Evolutionary conservation across 225 moss, liverwort and hornwort genomes (phyloP), one percentile per base, ranked within the genome.

Genomic region (Thuidium tamariscinum): DNA sequence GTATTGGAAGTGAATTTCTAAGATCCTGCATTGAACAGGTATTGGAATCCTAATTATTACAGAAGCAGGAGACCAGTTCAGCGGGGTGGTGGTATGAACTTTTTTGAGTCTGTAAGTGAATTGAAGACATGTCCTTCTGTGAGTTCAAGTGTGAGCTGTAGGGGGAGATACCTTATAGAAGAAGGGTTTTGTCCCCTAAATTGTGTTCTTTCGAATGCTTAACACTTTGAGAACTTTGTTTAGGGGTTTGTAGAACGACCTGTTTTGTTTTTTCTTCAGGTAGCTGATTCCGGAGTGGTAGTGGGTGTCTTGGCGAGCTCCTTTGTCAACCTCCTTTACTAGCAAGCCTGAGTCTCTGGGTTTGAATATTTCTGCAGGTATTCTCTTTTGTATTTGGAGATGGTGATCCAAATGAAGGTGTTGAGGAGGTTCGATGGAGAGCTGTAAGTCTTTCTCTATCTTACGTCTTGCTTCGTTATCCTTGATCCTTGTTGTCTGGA

Each of bases 371-470:
- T 76, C 41, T 90, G 48, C 94, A 99, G 99, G 97, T 99, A 13
- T 99, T 99, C 80, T 99, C 97, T 81, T 96, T 99, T 89, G 99
- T 99, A 49, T 99, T 99, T 87, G 96, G 97, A 85, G 99, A 99
- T 83, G 93, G 95, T 84, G 97, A 99, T 93, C 99, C 99, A 67
- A 99, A 99, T 89, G 96, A 97, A 21, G 95, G 96, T 60, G 83
- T 95, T 80, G 99, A 99, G 89, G 99, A 99, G 74, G 92, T 85
- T 83, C 93, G 97, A 82, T 99, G 99, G 97, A 96, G 89, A 97
- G 82, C 94, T 92, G 97, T 99, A 89, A 94, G 96, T 87, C 32
- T 69, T 68, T 78, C 32, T 79, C 73, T 49, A 59, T 80, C 52
- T 83, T 74, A 68, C 72, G 42, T 59, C 70, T 84, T 81, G n/a